Conservation (phyloP, 306 rosid genomes). For the Spatholobus suberectus region DNA sequence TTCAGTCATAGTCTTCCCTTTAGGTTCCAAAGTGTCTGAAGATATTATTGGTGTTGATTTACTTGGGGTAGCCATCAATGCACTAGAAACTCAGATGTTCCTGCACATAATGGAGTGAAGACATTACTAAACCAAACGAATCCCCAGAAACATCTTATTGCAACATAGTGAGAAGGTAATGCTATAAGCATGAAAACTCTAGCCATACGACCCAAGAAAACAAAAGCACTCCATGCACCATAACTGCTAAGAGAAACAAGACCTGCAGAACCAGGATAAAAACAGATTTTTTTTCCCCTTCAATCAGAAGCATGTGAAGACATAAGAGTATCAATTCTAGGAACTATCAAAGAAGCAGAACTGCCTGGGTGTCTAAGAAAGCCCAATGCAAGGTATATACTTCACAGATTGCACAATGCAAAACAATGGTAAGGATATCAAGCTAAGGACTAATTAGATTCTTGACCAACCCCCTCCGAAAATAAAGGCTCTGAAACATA, state of each 20-base stretch:
- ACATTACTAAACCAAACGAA: constrained; percentile 37
- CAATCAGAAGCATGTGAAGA: not conserved
- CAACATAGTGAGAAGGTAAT: not conserved
- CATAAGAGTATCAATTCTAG: not conserved
- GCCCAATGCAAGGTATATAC: not conserved
- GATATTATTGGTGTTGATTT: constrained; percentile 45
- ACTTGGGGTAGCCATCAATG: constrained; percentile 59
- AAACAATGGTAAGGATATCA: not conserved
- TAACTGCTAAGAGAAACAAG: not conserved
- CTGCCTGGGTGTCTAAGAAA: constrained; percentile 8
- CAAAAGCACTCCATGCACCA: not conserved
- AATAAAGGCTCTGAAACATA: constrained; percentile 3
- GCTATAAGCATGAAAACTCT: not conserved
- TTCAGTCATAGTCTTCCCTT: constrained; percentile 56
- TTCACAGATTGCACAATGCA: constrained; percentile 31
- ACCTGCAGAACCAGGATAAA: not conserved
- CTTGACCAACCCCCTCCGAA: not conserved
- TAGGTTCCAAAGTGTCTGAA: constrained; percentile 63
- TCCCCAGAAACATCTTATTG: constrained; percentile 11
- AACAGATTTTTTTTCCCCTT: not conserved
- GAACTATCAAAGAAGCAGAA: constrained; percentile 8
- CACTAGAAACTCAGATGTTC: constrained; percentile 43
- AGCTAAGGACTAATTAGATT: constrained; percentile 5
- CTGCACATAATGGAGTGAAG: constrained; percentile 46
- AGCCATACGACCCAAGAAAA: not conserved